Base-by-base conservation (phyloP, 2,329 filamentous ascomycete species). In the Chaetomium sp. region DNA sequence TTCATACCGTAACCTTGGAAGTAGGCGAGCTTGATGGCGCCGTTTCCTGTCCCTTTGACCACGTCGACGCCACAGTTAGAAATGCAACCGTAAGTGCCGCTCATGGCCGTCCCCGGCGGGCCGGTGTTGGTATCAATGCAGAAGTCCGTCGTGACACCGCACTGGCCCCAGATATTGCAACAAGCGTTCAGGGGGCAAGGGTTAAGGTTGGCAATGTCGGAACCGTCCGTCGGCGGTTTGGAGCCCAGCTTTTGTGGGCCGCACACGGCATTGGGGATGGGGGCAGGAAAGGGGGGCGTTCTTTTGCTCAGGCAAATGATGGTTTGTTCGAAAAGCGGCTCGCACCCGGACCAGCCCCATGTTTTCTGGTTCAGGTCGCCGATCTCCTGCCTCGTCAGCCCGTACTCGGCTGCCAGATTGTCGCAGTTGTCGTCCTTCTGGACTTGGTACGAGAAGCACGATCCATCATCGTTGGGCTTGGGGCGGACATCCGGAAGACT, bases 271-370 rank as follows among this genome's bases (percentile, higher is more conserved):
- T 75, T 73, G 1, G 68, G 35, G 3, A 78, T 64, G 1, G 71
- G 58, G 2, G 75, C 71, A 1, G 79, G 79, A 67, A 80, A 74
- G 0, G 78, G 76, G 5, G 76, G 72, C 1, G 59, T 64, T 1
- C 79, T 79, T 0, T 68, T 65, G 60, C 76, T 77, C 1, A 80
- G 67, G 63, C 78, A 81, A 3, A 80, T 74, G 33, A 72, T 71
- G n/a, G n/a, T n/a, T n/a, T n/a, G n/a, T n/a, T n/a, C n/a, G n/a
- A n/a, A n/a, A n/a, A n/a, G n/a, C n/a, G n/a, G n/a, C n/a, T n/a
- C n/a, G n/a, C n/a, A n/a, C n/a, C n/a, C n/a, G n/a, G n/a, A n/a
- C 76, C 77, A 81, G 19, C 70, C 76, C 77, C 78, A 81, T 12
- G 77, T 79, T 6, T 75, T 61, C 35, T 69, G 73, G 67, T 81